Percentiles rank a stretch among this genome's conserved stretches.
Conservation (phyloP, 148 eudicot genomes). For the Silene conica region DNA sequence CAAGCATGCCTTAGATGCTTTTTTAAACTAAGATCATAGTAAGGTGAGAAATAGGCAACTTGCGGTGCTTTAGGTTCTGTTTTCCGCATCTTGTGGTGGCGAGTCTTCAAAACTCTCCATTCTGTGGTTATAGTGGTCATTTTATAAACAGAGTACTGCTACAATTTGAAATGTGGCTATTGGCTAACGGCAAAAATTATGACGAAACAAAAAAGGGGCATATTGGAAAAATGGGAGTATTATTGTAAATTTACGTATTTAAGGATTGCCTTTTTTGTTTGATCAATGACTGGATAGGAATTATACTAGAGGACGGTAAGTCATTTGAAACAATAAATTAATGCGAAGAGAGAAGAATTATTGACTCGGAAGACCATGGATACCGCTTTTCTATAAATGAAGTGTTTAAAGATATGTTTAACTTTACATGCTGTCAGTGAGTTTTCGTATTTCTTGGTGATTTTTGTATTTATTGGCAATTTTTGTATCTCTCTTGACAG, state of each 20-base stretch:
- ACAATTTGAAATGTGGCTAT: no score
- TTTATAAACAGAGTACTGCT: no score
- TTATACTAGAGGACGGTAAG: neutral
- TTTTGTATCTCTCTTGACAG: constrained; percentile 34
- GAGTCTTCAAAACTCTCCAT: no score
- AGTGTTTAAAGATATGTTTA: neutral
- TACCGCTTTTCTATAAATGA: neutral
- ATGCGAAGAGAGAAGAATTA: neutral
- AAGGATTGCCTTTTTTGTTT: neutral
- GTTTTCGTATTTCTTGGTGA: neutral
- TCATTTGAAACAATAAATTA: neutral
- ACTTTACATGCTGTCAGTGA: neutral
- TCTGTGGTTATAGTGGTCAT: no score
- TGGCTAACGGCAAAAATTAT: no score
- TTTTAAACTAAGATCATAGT: neutral
- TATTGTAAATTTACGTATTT: neutral
- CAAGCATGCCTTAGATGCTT: neutral
- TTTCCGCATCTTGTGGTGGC: no score
- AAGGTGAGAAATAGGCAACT: neutral
- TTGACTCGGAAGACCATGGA: neutral
- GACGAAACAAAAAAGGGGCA: no score
- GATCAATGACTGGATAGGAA: neutral
- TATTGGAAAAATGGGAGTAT: neutral
- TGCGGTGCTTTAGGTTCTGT: no score
- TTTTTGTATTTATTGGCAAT: constrained; percentile 9